A percentile compares a stretch with the other conserved stretches of the same genome.
These are phyloP conservation scores for Apiospora sp. DNA, from an alignment of 2,329 filamentous ascomycete species.

Conservation along the genomic window DNA sequence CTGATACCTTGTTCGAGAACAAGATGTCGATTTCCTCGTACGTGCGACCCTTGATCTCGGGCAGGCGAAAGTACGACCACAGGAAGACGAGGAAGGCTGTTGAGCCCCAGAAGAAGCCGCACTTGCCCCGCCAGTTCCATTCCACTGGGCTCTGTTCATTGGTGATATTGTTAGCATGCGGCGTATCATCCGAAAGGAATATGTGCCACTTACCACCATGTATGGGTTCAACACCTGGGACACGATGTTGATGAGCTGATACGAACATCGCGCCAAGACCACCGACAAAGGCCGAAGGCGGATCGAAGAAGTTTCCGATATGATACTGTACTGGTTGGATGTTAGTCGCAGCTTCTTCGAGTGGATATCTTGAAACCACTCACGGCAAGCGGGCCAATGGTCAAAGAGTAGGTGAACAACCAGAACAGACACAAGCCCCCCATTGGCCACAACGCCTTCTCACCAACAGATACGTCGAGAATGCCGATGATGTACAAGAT, in stretches of 20 bases:
- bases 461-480: conserved; percentile 51
- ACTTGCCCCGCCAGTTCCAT: conserved; percentile 51
- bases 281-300: conserved; percentile 56
- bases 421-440: conserved; percentile 54
- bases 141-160: conserved; percentile 43
- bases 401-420: conserved; percentile 55
- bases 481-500: conserved; percentile 50
- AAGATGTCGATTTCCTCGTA: conserved; percentile 63
- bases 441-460: conserved; percentile 49
- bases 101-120: conserved; percentile 52
- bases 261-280: conserved; percentile 52
- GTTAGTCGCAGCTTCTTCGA: conserved; percentile 27
- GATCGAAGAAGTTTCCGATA: conserved; percentile 56
- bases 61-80: conserved; percentile 60
- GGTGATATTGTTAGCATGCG: not conserved
- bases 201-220: conserved; percentile 36
- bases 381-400: conserved; percentile 57
- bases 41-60: conserved; percentile 59
- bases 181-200: no score
- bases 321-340: conserved; percentile 50
- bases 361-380: no score
- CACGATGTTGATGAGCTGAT: conserved; percentile 54
- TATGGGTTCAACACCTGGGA: conserved; percentile 50
- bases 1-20: conserved; percentile 52
- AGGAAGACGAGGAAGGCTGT: conserved; percentile 53